These are phyloP conservation scores for Platanthera guangdongensis DNA, from an alignment of 106 monocot species.

Conservation along the genomic window DNA sequence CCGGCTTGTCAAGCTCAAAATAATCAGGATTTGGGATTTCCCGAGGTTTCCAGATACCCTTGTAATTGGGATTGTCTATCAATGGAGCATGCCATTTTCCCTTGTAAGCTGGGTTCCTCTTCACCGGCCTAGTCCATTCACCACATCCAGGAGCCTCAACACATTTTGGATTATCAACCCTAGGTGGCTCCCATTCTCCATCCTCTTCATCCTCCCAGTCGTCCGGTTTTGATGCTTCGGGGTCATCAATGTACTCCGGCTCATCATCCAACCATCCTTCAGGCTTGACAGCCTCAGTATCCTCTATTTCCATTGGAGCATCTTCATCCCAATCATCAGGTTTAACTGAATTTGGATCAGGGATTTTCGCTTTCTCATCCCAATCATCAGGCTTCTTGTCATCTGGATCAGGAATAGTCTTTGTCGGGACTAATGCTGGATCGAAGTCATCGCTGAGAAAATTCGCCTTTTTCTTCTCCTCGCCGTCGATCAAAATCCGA, in stretches of 20 bases:
- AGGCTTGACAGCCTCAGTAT: slow-evolving; percentile 68
- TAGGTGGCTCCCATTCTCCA: slow-evolving; percentile 69
- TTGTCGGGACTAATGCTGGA: slow-evolving; percentile 59
- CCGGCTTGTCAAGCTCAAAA: slow-evolving; percentile 60
- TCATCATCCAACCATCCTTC: slow-evolving; percentile 93
- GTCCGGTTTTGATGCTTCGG: slow-evolving; percentile 50
- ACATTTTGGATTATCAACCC: slow-evolving; percentile 77
- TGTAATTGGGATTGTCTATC: slow-evolving; percentile 69
- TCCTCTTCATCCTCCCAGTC: slow-evolving; percentile 74
- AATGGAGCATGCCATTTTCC: slow-evolving; percentile 79
- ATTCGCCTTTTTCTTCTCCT: slow-evolving; percentile 71
- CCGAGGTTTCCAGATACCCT: slow-evolving; percentile 76
- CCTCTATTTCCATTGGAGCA: slow-evolving; percentile 76
- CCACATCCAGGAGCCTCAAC: slow-evolving; percentile 69
- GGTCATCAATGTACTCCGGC: slow-evolving; percentile 80
- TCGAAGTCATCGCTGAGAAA: slow-evolving; percentile 73
- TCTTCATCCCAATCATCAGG: slow-evolving; percentile 94
- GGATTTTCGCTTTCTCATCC: slow-evolving; percentile 81
- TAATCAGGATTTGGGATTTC: slow-evolving; percentile 76
- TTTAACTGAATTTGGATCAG: slow-evolving; percentile 69
- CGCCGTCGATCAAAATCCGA: slow-evolving; percentile 66
- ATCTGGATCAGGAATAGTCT: slow-evolving; percentile 75
- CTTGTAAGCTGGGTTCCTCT: slow-evolving; percentile 77
- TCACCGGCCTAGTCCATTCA: slow-evolving; percentile 78
- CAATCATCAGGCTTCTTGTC: slow-evolving; percentile 91